Conservation (phyloP, 2,329 filamentous ascomycete genomes). For the Aspergillus sp. region DNA sequence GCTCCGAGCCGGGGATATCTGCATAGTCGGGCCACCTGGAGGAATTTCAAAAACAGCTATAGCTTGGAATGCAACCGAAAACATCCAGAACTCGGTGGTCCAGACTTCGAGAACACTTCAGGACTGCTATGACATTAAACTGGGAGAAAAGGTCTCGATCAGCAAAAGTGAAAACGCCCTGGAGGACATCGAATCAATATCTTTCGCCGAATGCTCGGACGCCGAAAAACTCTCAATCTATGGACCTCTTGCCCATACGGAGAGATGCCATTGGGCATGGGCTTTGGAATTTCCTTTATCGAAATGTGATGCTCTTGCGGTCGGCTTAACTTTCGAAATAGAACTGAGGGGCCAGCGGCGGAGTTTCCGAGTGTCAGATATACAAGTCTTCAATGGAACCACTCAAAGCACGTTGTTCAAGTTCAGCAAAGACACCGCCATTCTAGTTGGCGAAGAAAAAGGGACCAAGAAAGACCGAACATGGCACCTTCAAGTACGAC, state of each 20-base stretch:
- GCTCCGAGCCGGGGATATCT: slow-evolving; percentile 59
- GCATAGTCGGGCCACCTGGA: slow-evolving; percentile 39
- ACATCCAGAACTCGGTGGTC: slow-evolving; percentile 65
- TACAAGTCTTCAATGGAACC: slow-evolving; percentile 50
- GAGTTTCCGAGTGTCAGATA: slow-evolving; percentile 60
- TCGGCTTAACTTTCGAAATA: slow-evolving; percentile 69
- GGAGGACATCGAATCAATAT: slow-evolving; percentile 57
- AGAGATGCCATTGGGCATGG: slow-evolving; percentile 50
- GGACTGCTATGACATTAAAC: slow-evolving; percentile 68
- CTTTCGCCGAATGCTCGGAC: slow-evolving; percentile 59
- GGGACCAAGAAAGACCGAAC: slow-evolving; percentile 12
- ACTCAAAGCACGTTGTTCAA: slow-evolving; percentile 34
- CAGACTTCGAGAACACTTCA: slow-evolving; percentile 74
- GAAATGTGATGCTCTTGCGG: slow-evolving; percentile 66
- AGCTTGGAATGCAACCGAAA: slow-evolving; percentile 61
- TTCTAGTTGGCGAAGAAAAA: slow-evolving; percentile 32
- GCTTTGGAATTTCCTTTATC: slow-evolving; percentile 44
- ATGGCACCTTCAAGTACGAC: slow-evolving; percentile 31
- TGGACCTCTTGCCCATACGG: slow-evolving; percentile 35
- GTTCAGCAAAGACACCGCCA: slow-evolving; percentile 33
- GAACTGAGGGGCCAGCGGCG: slow-evolving; percentile 57
- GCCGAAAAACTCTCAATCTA: slow-evolving; percentile 37
- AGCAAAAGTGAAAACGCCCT: slow-evolving; percentile 52
- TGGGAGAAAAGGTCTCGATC: slow-evolving; percentile 68
- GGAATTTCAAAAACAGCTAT: slow-evolving; percentile 56